Conservation (phyloP, 345 rosid species). For the Acer campestre region DNA sequence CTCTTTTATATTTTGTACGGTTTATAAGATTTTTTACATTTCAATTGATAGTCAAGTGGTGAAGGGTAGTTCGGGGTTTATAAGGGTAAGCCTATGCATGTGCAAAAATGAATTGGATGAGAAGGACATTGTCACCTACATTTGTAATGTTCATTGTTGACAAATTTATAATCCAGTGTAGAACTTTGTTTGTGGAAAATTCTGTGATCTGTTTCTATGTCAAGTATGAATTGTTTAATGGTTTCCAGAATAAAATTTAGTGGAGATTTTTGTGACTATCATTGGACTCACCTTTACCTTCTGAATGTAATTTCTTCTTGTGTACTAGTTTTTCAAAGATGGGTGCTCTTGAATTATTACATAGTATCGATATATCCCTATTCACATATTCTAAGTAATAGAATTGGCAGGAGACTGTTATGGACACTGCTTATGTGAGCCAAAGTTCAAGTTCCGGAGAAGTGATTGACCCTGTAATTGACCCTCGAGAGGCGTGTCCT, state of each 20-base stretch:
- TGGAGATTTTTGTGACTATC: not conserved
- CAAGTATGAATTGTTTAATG: not conserved
- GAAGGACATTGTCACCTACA: not conserved
- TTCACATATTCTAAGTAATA: not conserved
- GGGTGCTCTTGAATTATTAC: not conserved
- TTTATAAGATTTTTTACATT: not conserved
- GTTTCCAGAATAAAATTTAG: not conserved
- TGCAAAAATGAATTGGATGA: not conserved
- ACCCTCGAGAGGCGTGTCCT: conserved; percentile 18
- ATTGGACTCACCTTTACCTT: not conserved
- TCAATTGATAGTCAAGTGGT: not conserved
- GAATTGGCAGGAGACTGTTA: conserved; percentile 28
- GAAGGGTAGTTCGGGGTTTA: not conserved
- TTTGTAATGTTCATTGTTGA: not conserved
- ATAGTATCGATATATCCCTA: not conserved
- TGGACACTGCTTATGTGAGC: conserved; percentile 21
- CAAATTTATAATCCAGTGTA: not conserved
- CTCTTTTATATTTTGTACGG: not conserved
- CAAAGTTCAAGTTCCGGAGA: conserved; percentile 35
- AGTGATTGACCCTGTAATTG: conserved; percentile 33
- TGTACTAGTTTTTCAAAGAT: not conserved
- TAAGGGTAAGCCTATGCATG: not conserved
- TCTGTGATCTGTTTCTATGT: not conserved
- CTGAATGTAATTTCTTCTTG: not conserved
- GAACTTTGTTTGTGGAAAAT: not conserved